These are phyloP conservation scores for Entomortierella chlamydospora DNA, from an alignment of 192 early-diverging fungal species.

Conservation along the genomic window DNA sequence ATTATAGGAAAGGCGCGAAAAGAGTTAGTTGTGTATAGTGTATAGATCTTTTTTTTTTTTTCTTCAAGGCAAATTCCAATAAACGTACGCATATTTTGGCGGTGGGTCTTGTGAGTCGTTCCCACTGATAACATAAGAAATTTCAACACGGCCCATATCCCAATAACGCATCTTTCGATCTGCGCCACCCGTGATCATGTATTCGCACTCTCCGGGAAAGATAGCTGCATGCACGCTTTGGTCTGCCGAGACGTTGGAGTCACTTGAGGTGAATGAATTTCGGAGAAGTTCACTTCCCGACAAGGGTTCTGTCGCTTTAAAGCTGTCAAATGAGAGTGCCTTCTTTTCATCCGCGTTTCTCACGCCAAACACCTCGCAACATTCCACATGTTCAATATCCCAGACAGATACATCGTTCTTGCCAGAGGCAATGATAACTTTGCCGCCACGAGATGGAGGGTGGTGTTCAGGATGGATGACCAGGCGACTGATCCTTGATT, in stretches of 20 bases:
- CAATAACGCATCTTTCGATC: constrained; percentile 92
- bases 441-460: constrained; percentile 43
- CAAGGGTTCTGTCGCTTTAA: constrained; percentile 62
- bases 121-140: constrained; percentile 80
- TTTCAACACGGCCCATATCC: constrained; percentile 75
- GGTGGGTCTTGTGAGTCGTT: constrained; percentile 64
- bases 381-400: constrained; percentile 79
- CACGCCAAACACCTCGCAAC: constrained; percentile 79
- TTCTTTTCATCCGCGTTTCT: constrained; percentile 62
- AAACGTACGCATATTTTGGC: constrained; percentile 72
- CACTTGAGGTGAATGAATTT: constrained; percentile 68
- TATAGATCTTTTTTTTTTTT: too few species aligned
- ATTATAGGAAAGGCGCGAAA: not conserved
- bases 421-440: constrained; percentile 75
- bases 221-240: constrained; percentile 72
- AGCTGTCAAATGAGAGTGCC: constrained; percentile 55
- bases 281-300: constrained; percentile 63
- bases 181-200: constrained; percentile 81
- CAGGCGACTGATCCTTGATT: constrained; percentile 68
- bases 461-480: constrained; percentile 60
- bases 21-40: not conserved
- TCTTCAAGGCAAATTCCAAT: too few species aligned
- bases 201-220: constrained; percentile 64
- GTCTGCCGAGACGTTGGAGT: constrained; percentile 65
- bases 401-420: constrained; percentile 84